A percentile compares a stretch with the other conserved stretches of the same genome.
Evolutionary conservation across 139 green algal genomes (phyloP).

Genomic region (Coelastrella sp.): DNA sequence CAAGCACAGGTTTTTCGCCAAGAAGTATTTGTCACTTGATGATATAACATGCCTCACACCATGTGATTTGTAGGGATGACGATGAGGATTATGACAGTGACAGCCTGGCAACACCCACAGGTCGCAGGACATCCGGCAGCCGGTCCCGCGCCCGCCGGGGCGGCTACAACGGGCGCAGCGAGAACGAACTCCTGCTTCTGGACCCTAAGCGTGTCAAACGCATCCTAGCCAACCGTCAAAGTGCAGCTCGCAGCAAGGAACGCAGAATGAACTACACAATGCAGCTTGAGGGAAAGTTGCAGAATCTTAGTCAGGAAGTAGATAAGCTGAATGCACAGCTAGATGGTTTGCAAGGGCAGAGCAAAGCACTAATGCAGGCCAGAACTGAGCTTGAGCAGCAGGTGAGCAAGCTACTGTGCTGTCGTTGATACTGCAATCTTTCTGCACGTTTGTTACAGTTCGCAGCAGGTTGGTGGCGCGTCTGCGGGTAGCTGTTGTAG

Average conservation of each 20-base stretch:
- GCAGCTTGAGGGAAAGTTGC: constrained; percentile 62
- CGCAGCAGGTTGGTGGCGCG: not conserved
- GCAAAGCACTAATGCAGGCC: not conserved
- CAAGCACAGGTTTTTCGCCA: no score
- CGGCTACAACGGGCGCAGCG: constrained; percentile 47
- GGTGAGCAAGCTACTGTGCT: not conserved
- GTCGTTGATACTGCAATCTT: no score
- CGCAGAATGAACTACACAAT: constrained; percentile 68
- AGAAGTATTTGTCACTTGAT: no score
- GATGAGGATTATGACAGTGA: constrained; percentile 35
- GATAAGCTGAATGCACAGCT: constrained; percentile 26
- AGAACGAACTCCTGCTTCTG: constrained; percentile 59
- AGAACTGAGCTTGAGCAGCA: constrained; percentile 20
- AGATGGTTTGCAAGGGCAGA: not conserved
- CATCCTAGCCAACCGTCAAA: constrained; percentile 65
- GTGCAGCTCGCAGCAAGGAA: constrained; percentile 57
- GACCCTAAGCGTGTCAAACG: constrained; percentile 66
- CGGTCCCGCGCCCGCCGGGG: not conserved
- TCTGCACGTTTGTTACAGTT: not conserved
- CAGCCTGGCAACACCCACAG: not conserved
- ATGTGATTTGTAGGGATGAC: not conserved
- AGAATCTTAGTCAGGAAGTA: not conserved
- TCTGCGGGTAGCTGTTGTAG: not conserved
- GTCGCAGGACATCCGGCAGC: not conserved
- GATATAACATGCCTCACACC: not conserved